phyloP scores from a whole-genome alignment of 192 early-diverging fungal species.

The Jimgerdemannia lactiflua region DNA sequence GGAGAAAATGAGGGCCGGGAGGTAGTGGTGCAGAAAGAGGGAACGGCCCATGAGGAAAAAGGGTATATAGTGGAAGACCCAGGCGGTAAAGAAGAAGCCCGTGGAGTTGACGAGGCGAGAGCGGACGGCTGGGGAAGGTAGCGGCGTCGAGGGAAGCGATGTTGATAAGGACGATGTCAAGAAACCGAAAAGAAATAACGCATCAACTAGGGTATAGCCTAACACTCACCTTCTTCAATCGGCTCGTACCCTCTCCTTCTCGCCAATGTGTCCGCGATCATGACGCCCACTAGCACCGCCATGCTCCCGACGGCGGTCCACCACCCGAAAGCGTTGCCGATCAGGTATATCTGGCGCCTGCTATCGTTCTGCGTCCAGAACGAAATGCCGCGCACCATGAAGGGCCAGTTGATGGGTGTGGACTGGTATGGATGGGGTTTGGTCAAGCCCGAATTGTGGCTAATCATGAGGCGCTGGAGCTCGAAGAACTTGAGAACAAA shows the following conservation, averaged over 20 bases:
- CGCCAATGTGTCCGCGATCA: constrained; percentile 68
- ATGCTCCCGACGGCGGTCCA: constrained; percentile 66
- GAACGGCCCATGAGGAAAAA: constrained; percentile 93
- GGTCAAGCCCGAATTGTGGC: constrained; percentile 86
- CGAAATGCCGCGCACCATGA: constrained; percentile 82
- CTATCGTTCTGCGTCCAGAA: constrained; percentile 86
- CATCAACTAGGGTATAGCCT: background rate
- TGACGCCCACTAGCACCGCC: constrained; percentile 53
- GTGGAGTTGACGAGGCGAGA: constrained; percentile 54
- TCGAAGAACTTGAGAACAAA: constrained; percentile 88
- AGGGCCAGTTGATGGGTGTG: constrained; percentile 82
- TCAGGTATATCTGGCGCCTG: constrained; percentile 79
- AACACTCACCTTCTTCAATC: constrained; percentile 43
- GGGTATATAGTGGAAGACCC: constrained; percentile 85
- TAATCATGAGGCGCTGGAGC: constrained; percentile 86
- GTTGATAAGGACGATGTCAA: constrained; percentile 26
- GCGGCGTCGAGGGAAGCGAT: constrained; percentile 2
- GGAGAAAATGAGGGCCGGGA: constrained; percentile 83
- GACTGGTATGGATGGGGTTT: constrained; percentile 92
- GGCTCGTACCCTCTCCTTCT: constrained; percentile 71
- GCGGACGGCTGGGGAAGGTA: constrained; percentile 46
- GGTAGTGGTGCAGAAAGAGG: constrained; percentile 95
- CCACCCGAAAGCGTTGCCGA: constrained; percentile 91
- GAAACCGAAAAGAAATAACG: background rate
- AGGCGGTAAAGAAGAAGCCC: constrained; percentile 84